Evolutionary conservation across 306 rosid species (phyloP).

Genomic region (Dryas drummondii): DNA sequence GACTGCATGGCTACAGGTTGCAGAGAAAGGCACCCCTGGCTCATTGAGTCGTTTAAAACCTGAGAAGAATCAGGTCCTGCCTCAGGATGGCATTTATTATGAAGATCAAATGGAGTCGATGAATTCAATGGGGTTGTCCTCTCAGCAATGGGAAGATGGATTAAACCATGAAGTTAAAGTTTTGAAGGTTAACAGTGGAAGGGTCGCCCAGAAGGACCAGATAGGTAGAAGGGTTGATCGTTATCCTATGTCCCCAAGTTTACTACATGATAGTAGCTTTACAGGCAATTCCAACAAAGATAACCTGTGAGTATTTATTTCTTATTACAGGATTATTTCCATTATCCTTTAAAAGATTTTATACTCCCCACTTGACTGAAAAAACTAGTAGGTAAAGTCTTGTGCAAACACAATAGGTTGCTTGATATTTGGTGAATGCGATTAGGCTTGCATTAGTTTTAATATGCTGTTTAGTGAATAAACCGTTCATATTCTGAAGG

Average conservation of each 20-base stretch:
- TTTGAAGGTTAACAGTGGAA: constrained; percentile 53
- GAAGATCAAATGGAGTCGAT: constrained; percentile 58
- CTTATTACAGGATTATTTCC: constrained; percentile 3
- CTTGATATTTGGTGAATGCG: not conserved
- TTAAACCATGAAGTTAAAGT: constrained; percentile 51
- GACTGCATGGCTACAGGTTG: constrained; percentile 93
- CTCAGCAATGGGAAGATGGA: constrained; percentile 74
- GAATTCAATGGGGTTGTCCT: constrained; percentile 56
- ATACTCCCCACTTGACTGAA: not conserved
- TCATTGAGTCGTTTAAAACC: constrained; percentile 76
- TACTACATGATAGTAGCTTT: constrained; percentile 72
- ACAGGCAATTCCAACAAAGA: constrained; percentile 62
- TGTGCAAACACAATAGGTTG: not conserved
- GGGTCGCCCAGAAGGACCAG: constrained; percentile 62
- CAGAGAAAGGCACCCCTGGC: constrained; percentile 89
- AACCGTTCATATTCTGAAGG: not conserved
- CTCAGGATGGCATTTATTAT: constrained; percentile 65
- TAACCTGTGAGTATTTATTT: constrained; percentile 66
- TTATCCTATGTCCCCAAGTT: constrained; percentile 85
- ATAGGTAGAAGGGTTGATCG: constrained; percentile 53
- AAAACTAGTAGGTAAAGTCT: not conserved
- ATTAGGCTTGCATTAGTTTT: not conserved
- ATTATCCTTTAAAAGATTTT: not conserved
- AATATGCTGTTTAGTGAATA: not conserved
- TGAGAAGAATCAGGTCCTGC: constrained; percentile 92